Conservation (phyloP, 352 stramenopile species). For the Phytophthora nicotianae region DNA sequence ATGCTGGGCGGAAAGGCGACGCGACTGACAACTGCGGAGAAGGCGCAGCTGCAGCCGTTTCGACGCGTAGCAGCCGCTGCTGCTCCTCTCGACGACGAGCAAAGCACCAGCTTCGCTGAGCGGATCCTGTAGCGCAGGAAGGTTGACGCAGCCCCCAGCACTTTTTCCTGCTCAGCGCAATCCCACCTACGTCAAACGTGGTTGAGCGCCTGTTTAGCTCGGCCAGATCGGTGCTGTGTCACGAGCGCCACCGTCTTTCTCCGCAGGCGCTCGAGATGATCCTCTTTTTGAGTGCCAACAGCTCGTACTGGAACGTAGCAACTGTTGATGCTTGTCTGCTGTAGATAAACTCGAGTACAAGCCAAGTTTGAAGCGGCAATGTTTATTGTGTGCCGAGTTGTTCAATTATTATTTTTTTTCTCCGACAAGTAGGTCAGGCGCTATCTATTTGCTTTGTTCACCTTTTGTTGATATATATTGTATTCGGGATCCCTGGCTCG, state of each 20-base stretch:
- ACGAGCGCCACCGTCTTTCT: not conserved
- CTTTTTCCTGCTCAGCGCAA: not conserved
- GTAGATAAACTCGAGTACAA: not conserved
- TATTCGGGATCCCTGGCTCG: not conserved
- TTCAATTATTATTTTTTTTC: not conserved
- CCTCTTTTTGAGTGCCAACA: not conserved
- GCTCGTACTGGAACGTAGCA: not conserved
- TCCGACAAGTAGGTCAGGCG: no score
- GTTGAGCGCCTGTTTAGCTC: constrained; percentile 6
- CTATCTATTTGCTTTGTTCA: no score
- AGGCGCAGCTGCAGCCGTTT: not conserved
- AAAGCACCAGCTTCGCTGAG: not conserved
- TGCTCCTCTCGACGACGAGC: not conserved
- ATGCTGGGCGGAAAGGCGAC: not conserved
- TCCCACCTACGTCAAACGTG: constrained; percentile 2
- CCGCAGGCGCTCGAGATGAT: not conserved
- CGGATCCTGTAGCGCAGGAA: constrained; percentile 4
- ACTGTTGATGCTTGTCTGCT: not conserved
- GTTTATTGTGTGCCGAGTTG: no score
- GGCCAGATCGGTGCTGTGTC: constrained; percentile 1
- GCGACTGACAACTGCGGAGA: not conserved
- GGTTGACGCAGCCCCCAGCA: not conserved
- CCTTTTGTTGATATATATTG: no score
- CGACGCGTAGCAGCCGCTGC: not conserved
- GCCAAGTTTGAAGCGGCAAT: no score